Base-by-base conservation (phyloP, 441 rosid genomes). In the Adansonia madagascariensis region DNA sequence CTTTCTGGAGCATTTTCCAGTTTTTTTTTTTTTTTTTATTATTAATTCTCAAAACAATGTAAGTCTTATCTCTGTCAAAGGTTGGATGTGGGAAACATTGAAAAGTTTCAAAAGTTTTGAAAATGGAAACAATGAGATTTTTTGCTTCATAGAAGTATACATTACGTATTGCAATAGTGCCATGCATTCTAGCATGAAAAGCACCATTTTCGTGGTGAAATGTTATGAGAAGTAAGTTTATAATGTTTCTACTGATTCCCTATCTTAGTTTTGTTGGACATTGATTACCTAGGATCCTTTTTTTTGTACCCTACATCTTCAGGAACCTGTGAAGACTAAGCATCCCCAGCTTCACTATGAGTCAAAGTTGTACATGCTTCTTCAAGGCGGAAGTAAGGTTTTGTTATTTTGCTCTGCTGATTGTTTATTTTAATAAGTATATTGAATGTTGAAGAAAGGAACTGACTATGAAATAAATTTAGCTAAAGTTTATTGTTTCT, bases 321-420 rank as follows among this genome's bases (percentile, higher is more conserved):
- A 91, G 97, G 97, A 93, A 85, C 87, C 91, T 79, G 85, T 73
- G 80, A 86, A 87, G 74, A 93, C 96, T 3, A 93, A 86, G 83
- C 96, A 91, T 68, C 97, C 97, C 1, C 96, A 91, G 77, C 85
- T 92, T 74, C 89, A 89, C 3, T 91, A 90, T 74, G 94, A 92
- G 84, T 94, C 97, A 43, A 91, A 89, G 67, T 80, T 91, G 79
- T 91, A 91, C 79, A 89, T 88, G 81, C 80, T 91, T 82, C 94
- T 93, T 77, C 93, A 89, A 84, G 96, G 96, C 79, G 94, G 94
- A 79, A 86, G 96, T 93, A 83, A 81, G 47, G 73, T 50, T 79
- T 41, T 47, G 35, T 76, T 41, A 6, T 73, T 6, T 61, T 76
- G 69, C 69, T 62, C 35, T 62, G 57, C 56, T 64, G 52, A 18